phyloP scores from a whole-genome alignment of 108 stramenopile species.

The Cyclostephanos tholiformis region DNA sequence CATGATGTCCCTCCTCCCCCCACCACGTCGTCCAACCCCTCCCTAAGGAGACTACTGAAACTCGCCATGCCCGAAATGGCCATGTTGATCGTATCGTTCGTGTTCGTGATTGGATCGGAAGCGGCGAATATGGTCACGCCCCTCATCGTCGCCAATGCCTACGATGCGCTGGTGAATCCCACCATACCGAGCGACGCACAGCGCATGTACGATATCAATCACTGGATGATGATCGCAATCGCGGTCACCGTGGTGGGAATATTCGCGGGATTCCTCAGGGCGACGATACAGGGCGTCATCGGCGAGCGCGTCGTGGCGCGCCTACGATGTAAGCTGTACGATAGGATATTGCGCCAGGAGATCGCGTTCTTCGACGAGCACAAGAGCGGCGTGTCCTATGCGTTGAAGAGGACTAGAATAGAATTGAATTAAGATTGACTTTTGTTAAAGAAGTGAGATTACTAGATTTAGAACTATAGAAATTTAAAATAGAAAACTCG shows the following conservation, averaged over 20 bases:
- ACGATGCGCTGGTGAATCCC: constrained; percentile 54
- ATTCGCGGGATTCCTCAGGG: constrained; percentile 52
- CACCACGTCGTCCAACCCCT: constrained; percentile 15
- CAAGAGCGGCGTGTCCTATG: no score
- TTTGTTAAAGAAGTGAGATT: no score
- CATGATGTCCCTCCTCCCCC: no score
- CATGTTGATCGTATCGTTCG: constrained; percentile 38
- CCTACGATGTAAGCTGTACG: constrained; percentile 59
- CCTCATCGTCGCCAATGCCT: constrained; percentile 55
- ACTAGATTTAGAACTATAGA: no score
- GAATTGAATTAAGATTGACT: no score
- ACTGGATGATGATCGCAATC: constrained; percentile 47
- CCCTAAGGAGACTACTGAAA: constrained; percentile 8
- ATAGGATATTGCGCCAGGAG: constrained; percentile 69
- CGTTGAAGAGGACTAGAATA: no score
- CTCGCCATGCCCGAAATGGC: constrained; percentile 34
- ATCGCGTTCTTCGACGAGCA: constrained; percentile 84
- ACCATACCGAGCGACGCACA: constrained; percentile 3
- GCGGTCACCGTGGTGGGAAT: constrained; percentile 33
- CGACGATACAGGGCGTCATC: constrained; percentile 48
- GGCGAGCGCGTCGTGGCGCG: constrained; percentile 83
- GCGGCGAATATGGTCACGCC: constrained; percentile 42
- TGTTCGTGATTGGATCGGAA: constrained; percentile 50
- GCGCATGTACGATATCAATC: constrained; percentile 51
- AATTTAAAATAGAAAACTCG: no score